phyloP scores from a whole-genome alignment of 345 rosid genomes.

The Gossypium stocksii region DNA sequence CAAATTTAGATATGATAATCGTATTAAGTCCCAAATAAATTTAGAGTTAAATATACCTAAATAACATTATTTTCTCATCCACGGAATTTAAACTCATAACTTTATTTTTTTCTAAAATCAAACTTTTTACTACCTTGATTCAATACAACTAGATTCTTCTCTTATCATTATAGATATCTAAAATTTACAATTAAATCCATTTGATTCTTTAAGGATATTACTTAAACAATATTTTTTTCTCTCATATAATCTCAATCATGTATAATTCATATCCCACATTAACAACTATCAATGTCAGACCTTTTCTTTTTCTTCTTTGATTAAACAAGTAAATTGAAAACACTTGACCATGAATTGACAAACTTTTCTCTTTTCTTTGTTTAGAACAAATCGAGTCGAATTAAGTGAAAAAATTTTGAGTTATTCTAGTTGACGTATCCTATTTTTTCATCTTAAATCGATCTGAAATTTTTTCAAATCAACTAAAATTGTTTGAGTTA shows the following conservation, averaged over 20 bases:
- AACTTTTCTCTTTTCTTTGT: background rate
- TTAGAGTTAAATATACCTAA: no score
- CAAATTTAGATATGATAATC: no score
- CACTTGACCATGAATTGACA: background rate
- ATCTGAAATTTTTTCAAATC: no score
- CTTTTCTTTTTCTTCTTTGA: background rate
- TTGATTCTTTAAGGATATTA: background rate
- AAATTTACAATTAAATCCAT: slow-evolving; percentile 1
- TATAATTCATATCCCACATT: background rate
- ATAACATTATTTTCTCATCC: no score
- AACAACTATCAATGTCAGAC: background rate
- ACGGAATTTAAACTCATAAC: no score
- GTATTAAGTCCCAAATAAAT: no score
- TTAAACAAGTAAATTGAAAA: background rate
- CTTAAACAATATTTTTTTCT: background rate
- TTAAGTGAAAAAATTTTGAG: no score
- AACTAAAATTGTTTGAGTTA: no score
- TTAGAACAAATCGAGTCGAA: background rate
- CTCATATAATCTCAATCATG: background rate
- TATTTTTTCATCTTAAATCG: no score
- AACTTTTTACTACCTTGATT: no score
- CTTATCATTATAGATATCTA: background rate
- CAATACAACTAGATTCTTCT: background rate
- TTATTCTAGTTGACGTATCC: no score
- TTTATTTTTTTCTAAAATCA: no score